Evolutionary conservation across 192 early-diverging fungal species (phyloP), one percentile per base, ranked within the genome.

Genomic region (Backusella mclennaniae): DNA sequence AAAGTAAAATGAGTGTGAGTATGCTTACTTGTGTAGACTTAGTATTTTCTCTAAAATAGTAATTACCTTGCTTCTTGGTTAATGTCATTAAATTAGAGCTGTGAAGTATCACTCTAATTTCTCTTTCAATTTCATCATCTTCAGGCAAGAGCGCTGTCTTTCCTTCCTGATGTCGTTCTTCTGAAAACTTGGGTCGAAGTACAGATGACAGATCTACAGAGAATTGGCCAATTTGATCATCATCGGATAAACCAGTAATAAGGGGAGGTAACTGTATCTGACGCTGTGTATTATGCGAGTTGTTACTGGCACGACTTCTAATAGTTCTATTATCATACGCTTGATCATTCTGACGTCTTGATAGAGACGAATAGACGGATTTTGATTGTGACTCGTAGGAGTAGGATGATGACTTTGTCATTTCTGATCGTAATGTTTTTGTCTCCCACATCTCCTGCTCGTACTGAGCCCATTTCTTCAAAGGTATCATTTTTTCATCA

Each of bases 401-500:
- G 17, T 76, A 35, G 4, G 68, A 76, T 7, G 77, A 77, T 35
- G 77, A 82, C 26, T 79, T 83, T 41, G 80, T 81, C 7, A 63
- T 39, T 31, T 68, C 69, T 35, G 82, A 80, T 15, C 44, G 39
- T 2, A 36, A 31, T 7, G 82, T 71, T 66, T 81, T 77, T 21
- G 38, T 73, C 67, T 89, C 85, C 85, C 86, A 87, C 35, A 87
- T 63, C 38, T 85, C 91, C 21, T 79, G 83, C 79, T 94, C 93
- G 69, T 89, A 90, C 41, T 89, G 88, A 33, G 88, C 82, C 92
- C 92, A 95, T 67, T 87, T 87, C 75, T 90, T 89, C 72, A 92
- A 73, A 1, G 91, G 92, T 52, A 95, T 92, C 63, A 85, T 84
- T 46, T 86, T 84, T 6, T 92, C 93, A 82, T 95, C 89, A 76